These are phyloP conservation scores for Termitomyces sp. DNA, from an alignment of 768 basidiomycete species.

Conservation along the genomic window DNA sequence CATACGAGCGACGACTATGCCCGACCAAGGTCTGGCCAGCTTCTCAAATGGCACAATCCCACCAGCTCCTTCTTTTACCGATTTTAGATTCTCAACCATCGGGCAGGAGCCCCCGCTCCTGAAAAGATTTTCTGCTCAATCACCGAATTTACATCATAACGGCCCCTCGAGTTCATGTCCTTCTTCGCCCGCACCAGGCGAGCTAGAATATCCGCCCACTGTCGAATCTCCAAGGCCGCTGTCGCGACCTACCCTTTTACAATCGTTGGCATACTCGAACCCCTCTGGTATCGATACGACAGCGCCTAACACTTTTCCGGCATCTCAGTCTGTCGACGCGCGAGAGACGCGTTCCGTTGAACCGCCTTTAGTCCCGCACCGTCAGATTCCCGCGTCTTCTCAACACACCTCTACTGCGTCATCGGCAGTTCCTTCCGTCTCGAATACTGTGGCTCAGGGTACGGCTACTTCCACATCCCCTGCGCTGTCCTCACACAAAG, in stretches of 20 bases:
- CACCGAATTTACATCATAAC: constrained; percentile 22
- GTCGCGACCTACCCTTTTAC: constrained; percentile 17
- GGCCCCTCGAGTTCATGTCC: constrained; percentile 14
- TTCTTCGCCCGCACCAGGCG: constrained; percentile 15
- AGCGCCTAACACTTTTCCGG: not conserved
- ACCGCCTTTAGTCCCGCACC: too few species aligned
- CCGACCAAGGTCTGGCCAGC: not conserved
- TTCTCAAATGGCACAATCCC: constrained; percentile 4
- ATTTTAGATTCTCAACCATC: constrained; percentile 49
- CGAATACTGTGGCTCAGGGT: not conserved
- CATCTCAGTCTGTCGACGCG: not conserved
- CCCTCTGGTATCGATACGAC: not conserved
- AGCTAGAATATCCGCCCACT: constrained; percentile 10
- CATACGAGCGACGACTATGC: not conserved
- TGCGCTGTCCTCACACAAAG: not conserved
- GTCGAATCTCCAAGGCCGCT: constrained; percentile 4
- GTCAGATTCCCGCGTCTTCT: not conserved
- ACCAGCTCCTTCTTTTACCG: constrained; percentile 38
- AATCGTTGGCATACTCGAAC: constrained; percentile 12
- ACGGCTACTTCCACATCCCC: not conserved
- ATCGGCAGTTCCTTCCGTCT: not conserved
- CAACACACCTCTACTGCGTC: not conserved
- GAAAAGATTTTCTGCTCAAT: constrained; percentile 39
- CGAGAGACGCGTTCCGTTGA: not conserved
- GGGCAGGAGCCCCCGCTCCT: constrained; percentile 52